phyloP scores from a whole-genome alignment of 768 basidiomycete genomes.

The Psilocybe sp. region DNA sequence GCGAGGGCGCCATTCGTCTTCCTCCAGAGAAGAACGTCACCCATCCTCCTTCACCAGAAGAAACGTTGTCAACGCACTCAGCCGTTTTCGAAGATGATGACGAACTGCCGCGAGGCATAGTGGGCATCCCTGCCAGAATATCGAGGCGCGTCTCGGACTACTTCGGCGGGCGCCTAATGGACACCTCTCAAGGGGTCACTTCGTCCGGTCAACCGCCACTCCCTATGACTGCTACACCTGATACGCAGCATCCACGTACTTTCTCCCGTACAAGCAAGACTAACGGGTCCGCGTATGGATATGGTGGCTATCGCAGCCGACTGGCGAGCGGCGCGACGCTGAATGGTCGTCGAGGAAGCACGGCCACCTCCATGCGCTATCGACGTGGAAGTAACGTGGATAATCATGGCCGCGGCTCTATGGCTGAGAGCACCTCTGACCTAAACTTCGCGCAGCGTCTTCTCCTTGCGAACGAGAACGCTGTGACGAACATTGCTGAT shows the following conservation, averaged over 20 bases:
- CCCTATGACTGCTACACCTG: slow-evolving; percentile 40
- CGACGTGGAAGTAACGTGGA: slow-evolving; percentile 50
- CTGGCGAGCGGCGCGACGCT: slow-evolving; percentile 48
- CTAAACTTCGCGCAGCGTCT: slow-evolving; percentile 87
- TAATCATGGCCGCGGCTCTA: slow-evolving; percentile 34
- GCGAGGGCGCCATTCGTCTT: slow-evolving; percentile 82
- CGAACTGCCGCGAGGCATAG: slow-evolving; percentile 32
- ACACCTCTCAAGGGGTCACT: slow-evolving; percentile 24
- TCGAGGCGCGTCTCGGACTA: slow-evolving; percentile 58
- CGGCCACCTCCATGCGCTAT: slow-evolving; percentile 49
- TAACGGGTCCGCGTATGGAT: slow-evolving; percentile 82
- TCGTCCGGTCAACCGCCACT: slow-evolving; percentile 40
- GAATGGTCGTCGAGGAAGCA: slow-evolving; percentile 49
- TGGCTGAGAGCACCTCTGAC: slow-evolving; percentile 37
- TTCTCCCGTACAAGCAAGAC: slow-evolving; percentile 58
- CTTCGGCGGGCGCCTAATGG: slow-evolving; percentile 51
- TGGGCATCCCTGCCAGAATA: slow-evolving; percentile 43
- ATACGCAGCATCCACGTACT: slow-evolving; percentile 39
- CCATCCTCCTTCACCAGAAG: slow-evolving; percentile 63
- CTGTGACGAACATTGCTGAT: slow-evolving; percentile 92
- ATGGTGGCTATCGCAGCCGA: slow-evolving; percentile 56
- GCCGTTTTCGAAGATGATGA: slow-evolving; percentile 47
- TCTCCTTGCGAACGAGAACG: slow-evolving; percentile 91
- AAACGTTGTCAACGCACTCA: slow-evolving; percentile 46
- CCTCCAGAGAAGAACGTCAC: slow-evolving; percentile 66